phyloP scores from a whole-genome alignment of 2,329 filamentous ascomycete species.

The Cladosporium sphaerospermum region DNA sequence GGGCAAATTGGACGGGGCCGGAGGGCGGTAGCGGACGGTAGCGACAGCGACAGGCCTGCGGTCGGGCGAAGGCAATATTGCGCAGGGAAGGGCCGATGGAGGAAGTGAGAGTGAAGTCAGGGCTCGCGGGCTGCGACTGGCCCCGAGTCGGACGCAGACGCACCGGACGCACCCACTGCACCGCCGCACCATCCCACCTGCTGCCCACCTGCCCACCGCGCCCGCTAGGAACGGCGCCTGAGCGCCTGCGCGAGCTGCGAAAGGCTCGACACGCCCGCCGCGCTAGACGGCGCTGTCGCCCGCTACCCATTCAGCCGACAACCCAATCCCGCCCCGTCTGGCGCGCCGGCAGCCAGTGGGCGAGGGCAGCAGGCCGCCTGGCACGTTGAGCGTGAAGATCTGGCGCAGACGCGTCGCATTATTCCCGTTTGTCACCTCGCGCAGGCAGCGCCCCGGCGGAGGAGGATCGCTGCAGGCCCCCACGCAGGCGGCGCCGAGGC shows the following conservation, averaged over 20 bases:
- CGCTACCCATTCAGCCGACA: not conserved
- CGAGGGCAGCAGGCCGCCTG: no score
- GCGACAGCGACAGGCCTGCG: constrained; percentile 2
- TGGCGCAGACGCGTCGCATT: not conserved
- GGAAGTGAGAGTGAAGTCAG: constrained; percentile 1
- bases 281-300: not conserved
- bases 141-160: no score
- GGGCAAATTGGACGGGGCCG: not conserved
- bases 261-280: not conserved
- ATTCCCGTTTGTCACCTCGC: not conserved
- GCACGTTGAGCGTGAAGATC: no score
- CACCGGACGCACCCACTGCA: not conserved
- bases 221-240: not conserved
- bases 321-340: not conserved
- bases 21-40: not conserved
- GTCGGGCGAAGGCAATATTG: not conserved
- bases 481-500: not conserved
- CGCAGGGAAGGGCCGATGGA: constrained; percentile 9
- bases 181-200: not conserved
- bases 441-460: not conserved
- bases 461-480: not conserved
- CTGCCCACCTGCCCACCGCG: not conserved
- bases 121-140: not conserved
- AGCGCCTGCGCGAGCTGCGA: not conserved
- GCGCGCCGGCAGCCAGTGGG: not conserved